Base-by-base conservation (phyloP, 129 eudicot species). In the Silybum marianum region DNA sequence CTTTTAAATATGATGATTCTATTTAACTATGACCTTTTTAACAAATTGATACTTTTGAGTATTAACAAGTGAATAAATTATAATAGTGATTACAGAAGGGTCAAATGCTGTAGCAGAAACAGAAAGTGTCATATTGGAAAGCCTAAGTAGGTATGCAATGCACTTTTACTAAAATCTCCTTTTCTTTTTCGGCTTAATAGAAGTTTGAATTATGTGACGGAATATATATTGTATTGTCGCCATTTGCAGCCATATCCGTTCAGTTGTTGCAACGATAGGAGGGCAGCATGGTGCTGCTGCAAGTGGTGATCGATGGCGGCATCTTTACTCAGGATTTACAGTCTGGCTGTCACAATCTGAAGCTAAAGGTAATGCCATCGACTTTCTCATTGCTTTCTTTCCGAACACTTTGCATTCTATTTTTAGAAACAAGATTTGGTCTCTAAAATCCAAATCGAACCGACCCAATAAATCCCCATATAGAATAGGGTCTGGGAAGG, bases 261-360 rank as follows among this genome's bases (percentile, higher is more conserved):
- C 97, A 13, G 98, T 95, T 83, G 86, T 95, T 84, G 90, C 99
- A 74, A 95, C 99, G 36, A 76, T 95, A 83, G 99, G 99, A 58
- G 98, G 97, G 67, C 77, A 72, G 46, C 86, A 90, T 75, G 99
- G 99, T 28, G 93, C 97, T 51, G 98, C 99, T 73, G 86, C 90
- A 28, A 91, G 90, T 40, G 84, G 89, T 19, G 85, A 88, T 72
- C 88, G 85, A 51, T 95, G 99, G 99, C 90, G 85, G 85, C 97
- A 95, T 88, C 98, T 95, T 78, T 90, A 87, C 86, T 84, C 98
- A 0, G 99, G 97, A 77, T 95, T 95, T 78, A 89, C 97, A 10
- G 88, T 95, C 62, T 95, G 99, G 99, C 86, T 95, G 54, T 95
- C 99, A 22, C 85, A 86, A 46, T 93, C 98, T 69, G 93, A 95